Evolutionary conservation across 2,329 filamentous ascomycete species (phyloP), one percentile per base, ranked within the genome.

Genomic region (Gaeumannomyces tritici): DNA sequence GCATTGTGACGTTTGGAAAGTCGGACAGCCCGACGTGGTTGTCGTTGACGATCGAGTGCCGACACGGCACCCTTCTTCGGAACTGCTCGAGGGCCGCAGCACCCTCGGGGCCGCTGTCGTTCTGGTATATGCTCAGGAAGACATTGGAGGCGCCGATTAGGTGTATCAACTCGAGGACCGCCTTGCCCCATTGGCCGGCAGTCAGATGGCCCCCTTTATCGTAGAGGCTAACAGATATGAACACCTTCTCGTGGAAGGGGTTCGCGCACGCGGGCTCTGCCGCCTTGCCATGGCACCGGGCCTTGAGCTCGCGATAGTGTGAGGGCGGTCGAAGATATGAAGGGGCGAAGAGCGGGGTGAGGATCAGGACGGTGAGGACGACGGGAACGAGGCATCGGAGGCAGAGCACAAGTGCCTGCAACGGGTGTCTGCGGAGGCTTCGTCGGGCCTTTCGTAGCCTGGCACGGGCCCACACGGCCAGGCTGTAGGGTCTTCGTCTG

Each of bases 41-140:
- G 61, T 87, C 87, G 59, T 79, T 81, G 8, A 89, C 77, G 61
- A 91, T 81, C 1, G 75, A 74, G 67, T 79, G 76, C 42, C 76
- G 70, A 64, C 76, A 77, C 64, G 79, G 70, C 2, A 82, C 68
- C 42, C 68, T 77, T n/a, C 73, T 69, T 62, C 80, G 78, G 57
- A 91, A 79, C 2, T 75, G 72, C 33, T 74, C 68, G 62, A 91
- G 74, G 0, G 87, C 85, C 42, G 74, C 71, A 63, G 77, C 77
- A 21, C 84, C 85, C 33, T 77, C 74, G 1, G 78, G 73, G 1
- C 86, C 86, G 35, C 87, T 83, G 69, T 89, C 84, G 68, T 89
- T 89, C 70, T 90, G 89, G 71, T 90, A 91, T 35, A 92, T 83
- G 72, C 87, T 89, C 62, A 92, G 73, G 69, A 86, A 89, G 2